These are phyloP conservation scores for Cercospora canescens DNA, from an alignment of 2,329 filamentous ascomycete species.

Conservation along the genomic window DNA sequence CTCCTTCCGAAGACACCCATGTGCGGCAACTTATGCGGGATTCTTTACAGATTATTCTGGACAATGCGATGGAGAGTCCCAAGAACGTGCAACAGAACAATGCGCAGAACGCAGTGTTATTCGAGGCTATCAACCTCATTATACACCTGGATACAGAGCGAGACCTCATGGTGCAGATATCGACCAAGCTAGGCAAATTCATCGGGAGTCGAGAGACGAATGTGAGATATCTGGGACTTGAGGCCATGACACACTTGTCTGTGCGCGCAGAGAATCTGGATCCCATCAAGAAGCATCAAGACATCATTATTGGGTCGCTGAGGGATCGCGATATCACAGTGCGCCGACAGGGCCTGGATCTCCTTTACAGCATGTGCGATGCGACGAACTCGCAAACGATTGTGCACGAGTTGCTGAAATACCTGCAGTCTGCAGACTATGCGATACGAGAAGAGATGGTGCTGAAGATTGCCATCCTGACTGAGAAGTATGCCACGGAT, in stretches of 20 bases:
- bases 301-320: conserved; percentile 89
- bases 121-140: conserved; percentile 97
- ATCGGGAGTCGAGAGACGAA: conserved; percentile 97
- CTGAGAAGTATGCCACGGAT: conserved; percentile 97
- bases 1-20: conserved; percentile 91
- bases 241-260: conserved; percentile 97
- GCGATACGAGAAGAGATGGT: conserved; percentile 99
- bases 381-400: conserved; percentile 90
- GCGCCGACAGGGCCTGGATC: conserved; percentile 87
- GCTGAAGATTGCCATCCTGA: conserved; percentile 95
- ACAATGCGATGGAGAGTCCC: conserved; percentile 85
- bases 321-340: conserved; percentile 97
- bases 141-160: conserved; percentile 97
- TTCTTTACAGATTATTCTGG: conserved; percentile 86
- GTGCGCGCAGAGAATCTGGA: conserved; percentile 91
- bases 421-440: conserved; percentile 94
- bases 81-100: conserved; percentile 99
- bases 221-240: conserved; percentile 89
- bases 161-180: conserved; percentile 94
- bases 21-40: conserved; percentile 89
- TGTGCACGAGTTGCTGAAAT: conserved; percentile 88
- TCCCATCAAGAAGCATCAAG: conserved; percentile 97
- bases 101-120: conserved; percentile 94
- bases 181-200: conserved; percentile 84
- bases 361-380: conserved; percentile 99